Conservation (phyloP, 495 filamentous ascomycete genomes). For the Neurospora africana region DNA sequence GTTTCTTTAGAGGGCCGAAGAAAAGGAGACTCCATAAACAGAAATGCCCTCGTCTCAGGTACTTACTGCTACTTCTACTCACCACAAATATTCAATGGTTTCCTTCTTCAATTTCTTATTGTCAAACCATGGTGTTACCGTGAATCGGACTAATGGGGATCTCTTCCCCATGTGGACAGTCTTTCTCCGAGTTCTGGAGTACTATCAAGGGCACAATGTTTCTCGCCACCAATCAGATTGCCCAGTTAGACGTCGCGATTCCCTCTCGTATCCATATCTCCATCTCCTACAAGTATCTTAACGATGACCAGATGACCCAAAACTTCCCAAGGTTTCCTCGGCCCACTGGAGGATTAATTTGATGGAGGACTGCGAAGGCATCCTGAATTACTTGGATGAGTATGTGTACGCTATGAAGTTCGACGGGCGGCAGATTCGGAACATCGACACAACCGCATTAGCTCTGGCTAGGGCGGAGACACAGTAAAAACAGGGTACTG, state of each 20-base stretch:
- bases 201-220: conserved; percentile 44
- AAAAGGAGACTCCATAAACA: not conserved
- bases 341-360: conserved; percentile 5
- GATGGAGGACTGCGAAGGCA: conserved; percentile 9
- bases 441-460: conserved; percentile 18
- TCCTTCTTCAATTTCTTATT: not conserved
- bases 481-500: not conserved
- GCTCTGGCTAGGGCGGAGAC: conserved; percentile 6
- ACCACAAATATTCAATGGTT: not conserved
- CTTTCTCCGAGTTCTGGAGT: conserved; percentile 44
- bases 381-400: conserved; percentile 10
- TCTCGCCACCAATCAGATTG: conserved; percentile 35
- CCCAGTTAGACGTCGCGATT: conserved; percentile 8
- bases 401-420: conserved; percentile 9
- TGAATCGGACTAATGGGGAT: not conserved
- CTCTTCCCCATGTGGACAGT: conserved; percentile 17
- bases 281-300: conserved; percentile 10
- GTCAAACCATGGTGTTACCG: not conserved
- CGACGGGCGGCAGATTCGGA: conserved; percentile 27
- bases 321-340: conserved; percentile 9
- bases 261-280: conserved; percentile 9
- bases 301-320: conserved; percentile 11
- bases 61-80: not conserved
- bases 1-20: conserved; percentile 34
- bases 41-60: conserved; percentile 34